These are phyloP conservation scores for Lizonia empirigonia DNA, from an alignment of 2,329 filamentous ascomycete genomes.

Conservation along the genomic window DNA sequence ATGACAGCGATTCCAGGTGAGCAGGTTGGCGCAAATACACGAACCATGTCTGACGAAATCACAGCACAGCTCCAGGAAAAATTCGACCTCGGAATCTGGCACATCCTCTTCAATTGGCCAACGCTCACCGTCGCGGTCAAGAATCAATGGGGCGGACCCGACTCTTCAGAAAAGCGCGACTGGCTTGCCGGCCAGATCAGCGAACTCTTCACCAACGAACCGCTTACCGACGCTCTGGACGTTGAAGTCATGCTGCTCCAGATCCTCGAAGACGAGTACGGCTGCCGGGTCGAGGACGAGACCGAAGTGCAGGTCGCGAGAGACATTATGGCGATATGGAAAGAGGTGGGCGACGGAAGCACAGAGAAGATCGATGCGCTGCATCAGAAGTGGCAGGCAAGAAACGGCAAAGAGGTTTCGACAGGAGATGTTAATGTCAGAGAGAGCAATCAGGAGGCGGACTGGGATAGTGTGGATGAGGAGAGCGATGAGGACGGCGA, in stretches of 20 bases:
- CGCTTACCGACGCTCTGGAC: conserved; percentile 74
- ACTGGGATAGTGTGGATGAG: conserved; percentile 53
- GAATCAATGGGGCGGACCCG: conserved; percentile 85
- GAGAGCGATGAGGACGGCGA: conserved; percentile 57
- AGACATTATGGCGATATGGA: conserved; percentile 71
- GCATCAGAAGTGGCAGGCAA: conserved; percentile 66
- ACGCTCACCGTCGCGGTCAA: conserved; percentile 85
- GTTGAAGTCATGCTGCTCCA: conserved; percentile 85
- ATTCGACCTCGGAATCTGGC: conserved; percentile 84
- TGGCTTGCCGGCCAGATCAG: conserved; percentile 91
- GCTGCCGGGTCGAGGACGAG: conserved; percentile 89
- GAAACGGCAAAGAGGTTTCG: conserved; percentile 63
- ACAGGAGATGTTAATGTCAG: conserved; percentile 53
- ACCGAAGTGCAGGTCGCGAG: conserved; percentile 75
- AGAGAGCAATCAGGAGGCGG: conserved; percentile 61
- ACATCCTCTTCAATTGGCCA: conserved; percentile 85
- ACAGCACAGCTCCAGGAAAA: conserved; percentile 39
- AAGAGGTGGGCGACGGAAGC: conserved; percentile 68
- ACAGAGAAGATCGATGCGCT: conserved; percentile 69
- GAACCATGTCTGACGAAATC: conserved; percentile 6
- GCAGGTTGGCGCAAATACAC: background rate
- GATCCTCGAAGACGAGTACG: conserved; percentile 95
- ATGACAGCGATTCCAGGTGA: conserved; percentile 13
- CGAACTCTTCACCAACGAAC: conserved; percentile 69
- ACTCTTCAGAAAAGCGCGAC: conserved; percentile 85